Evolutionary conservation across 2,329 filamentous ascomycete species (phyloP), one percentile per base, ranked within the genome.

Genomic region (Aureobasidium vineae): DNA sequence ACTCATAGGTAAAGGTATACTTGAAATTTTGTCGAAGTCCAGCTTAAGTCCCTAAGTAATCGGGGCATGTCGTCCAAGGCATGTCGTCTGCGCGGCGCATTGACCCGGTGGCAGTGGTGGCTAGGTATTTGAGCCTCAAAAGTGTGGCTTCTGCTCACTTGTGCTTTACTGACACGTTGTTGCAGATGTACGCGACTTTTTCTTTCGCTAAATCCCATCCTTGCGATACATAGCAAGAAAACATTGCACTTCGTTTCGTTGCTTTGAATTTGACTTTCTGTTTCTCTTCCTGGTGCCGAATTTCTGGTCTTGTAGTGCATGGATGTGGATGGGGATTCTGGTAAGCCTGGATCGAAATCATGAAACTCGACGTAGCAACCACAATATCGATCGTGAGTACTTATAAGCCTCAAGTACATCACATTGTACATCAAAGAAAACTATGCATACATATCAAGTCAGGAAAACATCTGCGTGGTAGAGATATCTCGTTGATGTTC

Each of bases 51-150:
- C 15, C n/a, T 6, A 8, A 40, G 36, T 15, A 41, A 41, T 8
- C 53, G 41, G 15, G 33, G 33, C 52, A 54, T 38, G 52, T 54
- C 52, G 52, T 54, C 11, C 33, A 49, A n/a, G 47, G 28, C 47
- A 52, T 52, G 49, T 52, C 49, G 26, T 33, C 49, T 6, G 36
- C 3, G 5, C 21, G 19, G 53, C 53, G 53, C 53, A 57, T 57
- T 57, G 53, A 40, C 53, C 53, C 26, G 21, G n/a, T 57, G 36
- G 53, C 33, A 13, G n/a, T 57, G 36, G 53, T 23, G 36, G 23
- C 36, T 23, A 15, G n/a, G 36, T 19, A 54, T n/a, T 57, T 41
- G 53, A 57, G 53, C 53, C 53, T 57, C 53, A 57, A 41, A 57
- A 28, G 21, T 41, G 53, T 57, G 53, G 53, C 53, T 57, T 33